phyloP scores from a whole-genome alignment of 805 yeast species.

The Metschnikowia proteae region DNA sequence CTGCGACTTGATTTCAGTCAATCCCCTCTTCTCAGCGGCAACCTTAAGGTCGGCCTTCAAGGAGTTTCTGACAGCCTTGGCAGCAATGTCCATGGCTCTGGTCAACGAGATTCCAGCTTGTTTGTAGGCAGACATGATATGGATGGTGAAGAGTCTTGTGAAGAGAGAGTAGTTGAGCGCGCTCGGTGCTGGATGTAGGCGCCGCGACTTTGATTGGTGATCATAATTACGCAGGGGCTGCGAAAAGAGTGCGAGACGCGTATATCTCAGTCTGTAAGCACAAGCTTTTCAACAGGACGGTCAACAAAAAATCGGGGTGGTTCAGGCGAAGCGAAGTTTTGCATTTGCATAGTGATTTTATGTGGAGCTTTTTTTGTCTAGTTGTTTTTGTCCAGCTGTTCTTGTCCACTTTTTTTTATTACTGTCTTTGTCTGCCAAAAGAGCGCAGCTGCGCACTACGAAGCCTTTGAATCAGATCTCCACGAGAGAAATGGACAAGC shows the following conservation, averaged over 20 bases:
- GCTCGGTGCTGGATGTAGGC: constrained; percentile 12
- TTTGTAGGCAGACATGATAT: constrained; percentile 43
- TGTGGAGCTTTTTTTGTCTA: too few relatives aligned
- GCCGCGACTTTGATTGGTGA: constrained; percentile 18
- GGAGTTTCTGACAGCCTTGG: constrained; percentile 81
- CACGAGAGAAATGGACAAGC: too few relatives aligned
- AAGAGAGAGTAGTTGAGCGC: constrained; percentile 7
- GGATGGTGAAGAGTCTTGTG: not conserved
- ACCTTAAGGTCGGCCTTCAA: constrained; percentile 83
- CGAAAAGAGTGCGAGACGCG: not conserved
- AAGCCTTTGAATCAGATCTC: too few relatives aligned
- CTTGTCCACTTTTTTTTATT: too few relatives aligned
- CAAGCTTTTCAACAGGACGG: not conserved
- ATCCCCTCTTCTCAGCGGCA: constrained; percentile 66
- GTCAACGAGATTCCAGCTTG: constrained; percentile 59
- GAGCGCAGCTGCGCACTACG: too few relatives aligned
- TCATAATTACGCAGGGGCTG: constrained; percentile 11
- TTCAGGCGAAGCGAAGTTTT: too few relatives aligned
- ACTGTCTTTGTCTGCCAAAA: too few relatives aligned
- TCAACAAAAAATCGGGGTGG: too few relatives aligned
- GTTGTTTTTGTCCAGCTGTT: too few relatives aligned
- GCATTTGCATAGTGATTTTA: too few relatives aligned
- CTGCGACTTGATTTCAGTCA: constrained; percentile 70
- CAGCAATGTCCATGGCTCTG: constrained; percentile 88
- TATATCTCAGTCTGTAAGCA: constrained; percentile 3